phyloP scores from a whole-genome alignment of 2,329 filamentous ascomycete genomes.

The Venturia nashicola region DNA sequence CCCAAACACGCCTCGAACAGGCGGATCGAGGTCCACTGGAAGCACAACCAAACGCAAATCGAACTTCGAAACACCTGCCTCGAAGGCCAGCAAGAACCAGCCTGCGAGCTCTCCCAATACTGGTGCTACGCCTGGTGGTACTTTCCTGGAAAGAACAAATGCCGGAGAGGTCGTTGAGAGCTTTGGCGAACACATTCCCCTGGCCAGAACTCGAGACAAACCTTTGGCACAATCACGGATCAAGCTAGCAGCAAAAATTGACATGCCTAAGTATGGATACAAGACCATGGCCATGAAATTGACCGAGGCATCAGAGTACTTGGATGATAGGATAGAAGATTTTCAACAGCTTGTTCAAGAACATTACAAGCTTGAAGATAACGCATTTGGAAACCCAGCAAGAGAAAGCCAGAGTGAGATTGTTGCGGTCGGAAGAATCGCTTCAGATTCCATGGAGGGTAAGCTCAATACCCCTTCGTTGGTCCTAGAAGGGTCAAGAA shows the following conservation, averaged over 20 bases:
- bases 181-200: conserved; percentile 66
- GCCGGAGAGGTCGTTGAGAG: conserved; percentile 73
- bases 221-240: conserved; percentile 63
- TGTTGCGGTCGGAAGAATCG: conserved; percentile 82
- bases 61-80: conserved; percentile 37
- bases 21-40: conserved; percentile 19
- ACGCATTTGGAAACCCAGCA: conserved; percentile 76
- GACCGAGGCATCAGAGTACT: conserved; percentile 79
- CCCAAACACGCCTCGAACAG: conserved; percentile 29
- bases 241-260: conserved; percentile 73
- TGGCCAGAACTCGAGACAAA: conserved; percentile 24
- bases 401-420: conserved; percentile 75
- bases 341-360: conserved; percentile 65
- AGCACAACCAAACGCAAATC: conserved; percentile 42
- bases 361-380: conserved; percentile 63
- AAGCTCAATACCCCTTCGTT: conserved; percentile 76
- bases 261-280: conserved; percentile 82
- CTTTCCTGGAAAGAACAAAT: conserved; percentile 67
- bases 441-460: conserved; percentile 68
- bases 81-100: conserved; percentile 32
- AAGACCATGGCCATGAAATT: conserved; percentile 92
- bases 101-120: conserved; percentile 39
- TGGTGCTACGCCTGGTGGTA: conserved; percentile 24
- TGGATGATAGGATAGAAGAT: conserved; percentile 91
- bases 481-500: conserved; percentile 76